phyloP scores from a whole-genome alignment of 345 rosid genomes.

The Eucalyptus sp. region DNA sequence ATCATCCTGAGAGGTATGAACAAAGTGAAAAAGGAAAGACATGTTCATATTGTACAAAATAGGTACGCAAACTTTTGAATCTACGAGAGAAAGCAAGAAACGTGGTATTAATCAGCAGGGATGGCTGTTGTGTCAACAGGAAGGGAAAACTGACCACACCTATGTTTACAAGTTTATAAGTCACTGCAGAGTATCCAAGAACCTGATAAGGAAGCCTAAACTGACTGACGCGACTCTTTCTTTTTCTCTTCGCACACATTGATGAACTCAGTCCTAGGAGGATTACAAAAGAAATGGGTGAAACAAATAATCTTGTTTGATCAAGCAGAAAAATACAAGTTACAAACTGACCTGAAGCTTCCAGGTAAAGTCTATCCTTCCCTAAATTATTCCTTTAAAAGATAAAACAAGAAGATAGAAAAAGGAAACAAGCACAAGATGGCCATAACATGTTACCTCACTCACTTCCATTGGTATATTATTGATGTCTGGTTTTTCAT shows the following conservation, averaged over 20 bases:
- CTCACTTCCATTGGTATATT: constrained; percentile 61
- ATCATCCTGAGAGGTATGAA: constrained; percentile 7
- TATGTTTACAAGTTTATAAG: neutral
- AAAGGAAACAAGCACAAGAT: neutral
- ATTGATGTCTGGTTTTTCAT: constrained; percentile 77
- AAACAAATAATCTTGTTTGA: neutral
- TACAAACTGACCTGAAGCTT: neutral
- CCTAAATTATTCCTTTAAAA: neutral
- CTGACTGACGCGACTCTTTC: neutral
- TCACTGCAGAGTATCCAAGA: neutral
- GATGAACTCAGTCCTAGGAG: neutral
- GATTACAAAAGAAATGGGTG: neutral
- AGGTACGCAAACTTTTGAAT: neutral
- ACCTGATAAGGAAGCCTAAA: neutral
- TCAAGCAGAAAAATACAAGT: neutral
- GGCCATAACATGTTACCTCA: constrained; percentile 29
- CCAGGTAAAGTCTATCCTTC: neutral
- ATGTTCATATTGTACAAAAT: neutral
- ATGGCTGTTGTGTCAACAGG: neutral
- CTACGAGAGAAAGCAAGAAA: neutral
- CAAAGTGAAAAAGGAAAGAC: neutral
- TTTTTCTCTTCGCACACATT: neutral
- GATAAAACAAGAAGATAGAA: neutral
- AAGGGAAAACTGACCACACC: neutral
- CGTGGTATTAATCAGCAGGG: neutral